Evolutionary conservation across 1,284 basidiomycete species (phyloP), one percentile per base, ranked within the genome.

Genomic region (Boletellus deceptivus): DNA sequence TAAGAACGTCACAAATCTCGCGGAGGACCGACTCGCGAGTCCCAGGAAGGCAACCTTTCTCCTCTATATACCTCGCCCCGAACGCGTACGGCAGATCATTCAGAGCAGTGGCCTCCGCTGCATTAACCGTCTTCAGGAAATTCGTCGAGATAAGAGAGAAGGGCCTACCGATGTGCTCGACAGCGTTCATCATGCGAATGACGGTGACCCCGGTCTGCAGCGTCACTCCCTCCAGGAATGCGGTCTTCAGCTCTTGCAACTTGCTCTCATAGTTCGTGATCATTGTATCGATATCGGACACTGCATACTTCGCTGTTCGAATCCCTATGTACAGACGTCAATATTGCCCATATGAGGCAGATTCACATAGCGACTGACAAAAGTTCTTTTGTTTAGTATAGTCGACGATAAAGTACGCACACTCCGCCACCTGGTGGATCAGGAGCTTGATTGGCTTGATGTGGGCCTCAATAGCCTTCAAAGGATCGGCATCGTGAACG

Each of bases 1-100:
- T 42, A 3, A 48, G 33, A 38, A 48, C 60, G 66, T 29, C 72
- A 6, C 35, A 27, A 22, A 45, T 22, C 14, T 45, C 11, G 22
- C 11, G n/a, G 8, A 45, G 10, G 4, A 45, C 18, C 5, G 24
- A n/a, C 9, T 45, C n/a, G 34, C 43, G 43, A 18, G 43, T 45
- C n/a, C 43, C 34, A 2, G 34, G 6, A 0, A 45, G 43, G 9
- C 43, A 45, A 3, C 34, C n/a, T n/a, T 45, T 45, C 34, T 45
- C 34, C 24, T 27, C 24, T n/a, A 6, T n/a, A 14, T 45, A 45
- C n/a, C 43, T 18, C 6, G 43, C 43, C 7, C 22, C 43, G n/a
- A 27, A 13, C 5, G 35, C 43, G 20, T 37, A 37, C 4, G 33
- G 43, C n/a, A 45, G 24, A 16, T 45, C 35, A 6, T 37, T 25